Evolutionary conservation across 1,284 basidiomycete species (phyloP).

Genomic region (Ganoderma meredithae): DNA sequence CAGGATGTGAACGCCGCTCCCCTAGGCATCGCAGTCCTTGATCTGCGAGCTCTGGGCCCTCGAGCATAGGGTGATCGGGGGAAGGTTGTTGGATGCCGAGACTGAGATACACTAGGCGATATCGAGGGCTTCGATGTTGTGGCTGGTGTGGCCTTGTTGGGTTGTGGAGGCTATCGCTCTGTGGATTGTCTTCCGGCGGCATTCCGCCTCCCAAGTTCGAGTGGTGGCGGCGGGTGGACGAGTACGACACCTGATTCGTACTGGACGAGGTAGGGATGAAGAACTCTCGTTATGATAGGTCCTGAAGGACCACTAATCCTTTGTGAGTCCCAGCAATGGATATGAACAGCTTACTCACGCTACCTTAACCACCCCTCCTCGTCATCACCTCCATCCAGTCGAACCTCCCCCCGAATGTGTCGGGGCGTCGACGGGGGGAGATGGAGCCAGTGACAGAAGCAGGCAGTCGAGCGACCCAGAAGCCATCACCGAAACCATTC

Average conservation of each 20-base stretch:
- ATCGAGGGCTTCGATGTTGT: slow-evolving; percentile 5
- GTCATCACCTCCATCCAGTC: background rate
- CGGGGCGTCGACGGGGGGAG: background rate
- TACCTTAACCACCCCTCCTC: background rate
- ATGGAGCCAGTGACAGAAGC: background rate
- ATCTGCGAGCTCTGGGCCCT: background rate
- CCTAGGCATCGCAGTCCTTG: background rate
- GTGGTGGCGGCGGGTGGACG: background rate
- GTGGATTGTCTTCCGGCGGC: background rate
- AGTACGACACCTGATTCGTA: background rate
- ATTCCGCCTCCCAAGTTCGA: background rate
- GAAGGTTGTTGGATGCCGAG: background rate
- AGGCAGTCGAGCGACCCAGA: background rate
- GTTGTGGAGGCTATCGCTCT: slow-evolving; percentile 5
- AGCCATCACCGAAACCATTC: background rate
- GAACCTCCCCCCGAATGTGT: no score
- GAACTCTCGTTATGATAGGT: background rate
- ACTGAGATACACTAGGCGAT: slow-evolving; percentile 9
- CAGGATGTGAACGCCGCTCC: background rate
- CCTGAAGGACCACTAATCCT: background rate
- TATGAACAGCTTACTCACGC: background rate
- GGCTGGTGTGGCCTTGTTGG: slow-evolving; percentile 2
- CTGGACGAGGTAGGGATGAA: background rate
- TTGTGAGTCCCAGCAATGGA: background rate
- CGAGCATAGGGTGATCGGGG: background rate